phyloP scores from a whole-genome alignment of 306 rosid genomes.

The Astragalus glycyphyllos region DNA sequence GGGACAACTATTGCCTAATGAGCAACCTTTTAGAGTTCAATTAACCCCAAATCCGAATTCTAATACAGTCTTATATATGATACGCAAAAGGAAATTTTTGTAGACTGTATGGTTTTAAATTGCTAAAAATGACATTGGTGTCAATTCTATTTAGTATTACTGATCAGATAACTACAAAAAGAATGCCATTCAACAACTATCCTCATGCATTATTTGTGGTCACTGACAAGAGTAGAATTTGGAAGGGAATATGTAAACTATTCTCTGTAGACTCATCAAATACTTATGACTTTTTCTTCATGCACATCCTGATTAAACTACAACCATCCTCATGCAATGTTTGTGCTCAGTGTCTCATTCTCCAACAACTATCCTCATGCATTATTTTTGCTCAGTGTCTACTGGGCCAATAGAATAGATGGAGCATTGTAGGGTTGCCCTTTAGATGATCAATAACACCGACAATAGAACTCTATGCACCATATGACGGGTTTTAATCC shows the following conservation, averaged over 20 bases:
- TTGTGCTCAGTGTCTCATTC: conserved; percentile 11
- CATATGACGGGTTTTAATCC: not conserved
- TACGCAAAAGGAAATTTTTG: not conserved
- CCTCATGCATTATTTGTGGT: too few relatives aligned
- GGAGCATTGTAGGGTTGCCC: not conserved
- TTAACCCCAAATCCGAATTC: too few relatives aligned
- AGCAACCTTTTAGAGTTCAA: too few relatives aligned
- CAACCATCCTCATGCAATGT: too few relatives aligned
- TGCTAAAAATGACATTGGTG: not conserved
- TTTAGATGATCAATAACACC: not conserved
- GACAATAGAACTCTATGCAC: not conserved
- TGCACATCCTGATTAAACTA: conserved; percentile 8
- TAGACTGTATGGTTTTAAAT: not conserved
- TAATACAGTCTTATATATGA: too few relatives aligned
- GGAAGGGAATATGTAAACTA: too few relatives aligned
- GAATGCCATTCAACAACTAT: too few relatives aligned
- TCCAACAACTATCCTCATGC: not conserved
- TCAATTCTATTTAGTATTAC: conserved; percentile 1
- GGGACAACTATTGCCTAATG: too few relatives aligned
- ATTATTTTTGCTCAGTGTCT: not conserved
- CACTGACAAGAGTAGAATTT: too few relatives aligned
- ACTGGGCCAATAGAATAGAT: not conserved
- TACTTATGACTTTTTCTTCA: not conserved
- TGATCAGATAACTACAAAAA: too few relatives aligned
- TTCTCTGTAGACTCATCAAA: too few relatives aligned